Conservation (phyloP, 352 stramenopile species). For the Globisporangium radiosum region DNA sequence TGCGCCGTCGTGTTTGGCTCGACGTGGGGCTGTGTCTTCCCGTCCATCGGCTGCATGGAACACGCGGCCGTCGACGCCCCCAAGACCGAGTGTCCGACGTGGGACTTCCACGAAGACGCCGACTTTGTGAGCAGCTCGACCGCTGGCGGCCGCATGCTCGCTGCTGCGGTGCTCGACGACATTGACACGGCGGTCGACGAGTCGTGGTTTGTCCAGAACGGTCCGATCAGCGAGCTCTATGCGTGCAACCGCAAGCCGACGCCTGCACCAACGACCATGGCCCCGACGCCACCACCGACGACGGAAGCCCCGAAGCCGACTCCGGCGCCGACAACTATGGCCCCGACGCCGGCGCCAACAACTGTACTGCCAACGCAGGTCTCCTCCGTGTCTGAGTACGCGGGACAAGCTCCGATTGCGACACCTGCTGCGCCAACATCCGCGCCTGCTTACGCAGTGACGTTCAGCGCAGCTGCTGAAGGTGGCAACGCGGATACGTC, state of each 20-base stretch:
- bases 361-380: too few species aligned
- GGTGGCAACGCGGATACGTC: too few species aligned
- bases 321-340: too few species aligned
- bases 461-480: too few species aligned
- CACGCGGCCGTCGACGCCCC: slow-evolving; percentile 8
- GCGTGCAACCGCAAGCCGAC: not conserved
- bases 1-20: slow-evolving; percentile 27
- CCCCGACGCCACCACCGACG: not conserved
- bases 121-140: too few species aligned
- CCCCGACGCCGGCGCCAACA: too few species aligned
- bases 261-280: not conserved
- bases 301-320: not conserved
- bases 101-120: not conserved
- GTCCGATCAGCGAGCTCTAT: too few species aligned
- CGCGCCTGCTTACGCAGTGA: too few species aligned
- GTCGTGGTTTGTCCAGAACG: not conserved
- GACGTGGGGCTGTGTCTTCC: not conserved
- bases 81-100: slow-evolving; percentile 2
- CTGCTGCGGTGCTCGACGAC: not conserved
- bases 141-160: not conserved
- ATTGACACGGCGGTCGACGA: not conserved
- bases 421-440: too few species aligned
- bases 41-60: not conserved
- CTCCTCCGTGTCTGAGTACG: too few species aligned
- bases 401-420: too few species aligned